Evolutionary conservation across 371 early-diverging fungal genomes (phyloP), one percentile per base, ranked within the genome.

Genomic region (Smittium culicis): DNA sequence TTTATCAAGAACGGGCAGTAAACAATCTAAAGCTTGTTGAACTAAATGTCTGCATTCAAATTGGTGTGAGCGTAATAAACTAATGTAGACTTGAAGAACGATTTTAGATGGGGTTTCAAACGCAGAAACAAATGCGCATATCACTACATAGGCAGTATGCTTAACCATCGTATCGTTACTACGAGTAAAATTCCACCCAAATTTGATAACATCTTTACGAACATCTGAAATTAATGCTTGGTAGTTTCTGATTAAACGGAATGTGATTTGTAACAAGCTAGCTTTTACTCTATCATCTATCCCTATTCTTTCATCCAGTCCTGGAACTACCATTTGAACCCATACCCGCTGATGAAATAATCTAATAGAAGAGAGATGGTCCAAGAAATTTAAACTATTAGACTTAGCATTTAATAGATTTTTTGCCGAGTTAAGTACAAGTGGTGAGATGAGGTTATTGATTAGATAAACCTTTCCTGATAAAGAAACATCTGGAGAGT

Each of bases 31-130:
- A 0, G 94, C 97, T 78, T 96, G 95, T 57, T 88, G 86, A 1
- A 96, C 95, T 33, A 99, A 73, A 25, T 75, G 76, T 29, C 90
- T 80, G 16, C 85, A 86, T 68, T 96, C 96, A 0, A 86, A 82
- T 59, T 92, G 89, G 75, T 93, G 91, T 1, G 93, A 89, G 11
- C 88, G 80, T 17, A 97, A 76, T n/a, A 97, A 74, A 1, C 93
- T 88, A 30, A 86, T 89, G 70, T 89, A 95, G 29, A 92, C 88
- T 68, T 94, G 93, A 54, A 85, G 85, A 5, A 92, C 86, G 64
- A 97, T 90, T 75, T 94, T 96, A 64, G 85, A 78, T 8, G 97
- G 94, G 1, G 94, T 92, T 35, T 94, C 93, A 70, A 86, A 96
- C 0, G 91, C 90, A 14, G 90, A 85, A 65, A 96, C 90, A 71